A percentile compares a stretch with the other conserved stretches of the same genome.
phyloP scores from a whole-genome alignment of 768 basidiomycete species.

The Panaeolus papilionaceus region DNA sequence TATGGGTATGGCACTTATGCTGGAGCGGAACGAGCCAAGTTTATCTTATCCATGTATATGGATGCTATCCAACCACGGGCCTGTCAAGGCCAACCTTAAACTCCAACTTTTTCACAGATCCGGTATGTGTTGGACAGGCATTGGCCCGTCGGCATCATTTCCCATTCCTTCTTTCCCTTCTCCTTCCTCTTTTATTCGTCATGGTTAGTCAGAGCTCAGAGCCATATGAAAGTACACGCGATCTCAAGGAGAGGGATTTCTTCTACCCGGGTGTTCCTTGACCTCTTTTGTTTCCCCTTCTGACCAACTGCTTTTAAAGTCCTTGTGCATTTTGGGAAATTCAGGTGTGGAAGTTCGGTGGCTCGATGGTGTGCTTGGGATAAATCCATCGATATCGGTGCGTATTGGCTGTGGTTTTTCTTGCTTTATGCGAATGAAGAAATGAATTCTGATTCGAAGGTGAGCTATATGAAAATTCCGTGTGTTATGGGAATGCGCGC shows the following conservation, averaged over 20 bases:
- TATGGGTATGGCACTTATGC: not conserved
- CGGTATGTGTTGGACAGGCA: constrained; percentile 9
- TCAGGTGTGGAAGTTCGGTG: not conserved
- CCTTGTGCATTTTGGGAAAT: constrained; percentile 9
- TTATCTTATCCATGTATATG: not conserved
- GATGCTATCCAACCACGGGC: constrained; percentile 2
- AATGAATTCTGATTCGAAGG: not conserved
- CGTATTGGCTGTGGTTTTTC: not conserved
- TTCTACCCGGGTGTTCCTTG: not conserved
- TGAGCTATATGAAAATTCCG: not conserved
- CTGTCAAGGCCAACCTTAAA: constrained; percentile 11
- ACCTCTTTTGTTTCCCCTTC: not conserved
- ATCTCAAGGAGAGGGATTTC: not conserved
- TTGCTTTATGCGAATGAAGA: not conserved
- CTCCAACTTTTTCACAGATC: constrained; percentile 10
- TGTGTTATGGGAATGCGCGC: not conserved
- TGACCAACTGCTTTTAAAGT: constrained; percentile 7
- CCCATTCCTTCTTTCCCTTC: not conserved
- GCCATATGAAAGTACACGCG: not conserved
- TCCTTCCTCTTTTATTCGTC: not conserved
- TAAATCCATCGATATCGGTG: not conserved
- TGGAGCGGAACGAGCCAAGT: not conserved
- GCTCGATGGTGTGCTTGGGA: not conserved
- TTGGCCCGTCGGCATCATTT: constrained; percentile 14
- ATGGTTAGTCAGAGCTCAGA: not conserved